These are phyloP conservation scores for Podaxis rugospora DNA, from an alignment of 768 basidiomycete genomes.

Conservation along the genomic window DNA sequence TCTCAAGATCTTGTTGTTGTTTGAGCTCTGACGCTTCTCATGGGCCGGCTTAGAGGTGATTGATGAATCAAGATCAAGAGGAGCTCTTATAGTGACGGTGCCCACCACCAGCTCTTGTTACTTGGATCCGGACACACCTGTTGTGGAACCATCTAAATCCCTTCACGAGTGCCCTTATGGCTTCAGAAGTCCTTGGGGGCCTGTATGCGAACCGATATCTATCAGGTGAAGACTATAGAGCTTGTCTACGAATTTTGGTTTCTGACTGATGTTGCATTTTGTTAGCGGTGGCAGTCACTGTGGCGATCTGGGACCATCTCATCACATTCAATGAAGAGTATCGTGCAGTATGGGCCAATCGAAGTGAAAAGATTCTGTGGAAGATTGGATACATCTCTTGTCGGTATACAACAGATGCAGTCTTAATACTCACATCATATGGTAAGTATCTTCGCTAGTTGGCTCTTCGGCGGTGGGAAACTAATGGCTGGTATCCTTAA, in stretches of 20 bases:
- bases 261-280: not conserved
- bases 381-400: not conserved
- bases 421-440: not conserved
- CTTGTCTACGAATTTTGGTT: no score
- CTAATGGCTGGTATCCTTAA: not conserved
- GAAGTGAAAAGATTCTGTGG: not conserved
- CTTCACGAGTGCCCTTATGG: no score
- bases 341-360: not conserved
- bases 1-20: no score
- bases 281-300: conserved; percentile 1
- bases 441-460: not conserved
- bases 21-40: no score
- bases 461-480: not conserved
- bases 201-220: not conserved
- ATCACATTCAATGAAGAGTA: conserved; percentile 9
- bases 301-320: conserved; percentile 4
- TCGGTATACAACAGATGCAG: not conserved
- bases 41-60: no score
- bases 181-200: no score
- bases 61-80: no score
- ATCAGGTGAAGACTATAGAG: not conserved
- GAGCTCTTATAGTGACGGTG: no score
- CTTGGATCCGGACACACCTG: no score
- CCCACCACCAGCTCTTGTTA: no score
- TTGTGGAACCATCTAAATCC: no score